These are phyloP conservation scores for Pichia sp. DNA, from an alignment of 1,139 yeast species.

Conservation along the genomic window DNA sequence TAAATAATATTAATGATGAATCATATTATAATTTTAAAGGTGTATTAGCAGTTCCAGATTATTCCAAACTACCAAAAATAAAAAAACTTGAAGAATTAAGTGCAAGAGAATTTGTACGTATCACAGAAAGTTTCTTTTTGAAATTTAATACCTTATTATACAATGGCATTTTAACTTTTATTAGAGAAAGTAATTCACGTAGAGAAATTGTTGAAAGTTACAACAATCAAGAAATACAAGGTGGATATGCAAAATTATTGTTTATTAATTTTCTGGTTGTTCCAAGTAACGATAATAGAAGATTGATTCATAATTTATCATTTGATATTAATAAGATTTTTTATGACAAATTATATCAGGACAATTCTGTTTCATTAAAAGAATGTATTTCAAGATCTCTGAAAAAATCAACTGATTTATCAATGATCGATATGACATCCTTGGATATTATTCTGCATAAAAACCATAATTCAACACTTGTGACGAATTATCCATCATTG, in stretches of 20 bases:
- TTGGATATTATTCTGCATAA: constrained; percentile 9
- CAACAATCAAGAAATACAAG: constrained; percentile 17
- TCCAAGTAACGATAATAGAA: constrained; percentile 21
- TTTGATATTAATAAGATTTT: constrained; percentile 19
- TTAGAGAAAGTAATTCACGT: constrained; percentile 27
- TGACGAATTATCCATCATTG: constrained; percentile 3
- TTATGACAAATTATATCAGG: constrained; percentile 20
- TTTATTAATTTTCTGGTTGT: constrained; percentile 27
- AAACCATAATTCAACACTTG: constrained; percentile 9
- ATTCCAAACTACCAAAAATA: constrained; percentile 29
- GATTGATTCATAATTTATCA: constrained; percentile 20
- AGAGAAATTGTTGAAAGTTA: constrained; percentile 20
- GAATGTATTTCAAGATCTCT: constrained; percentile 9
- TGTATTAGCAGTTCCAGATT: constrained; percentile 29
- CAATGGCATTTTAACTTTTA: constrained; percentile 26
- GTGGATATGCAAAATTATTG: constrained; percentile 26
- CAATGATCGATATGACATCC: constrained; percentile 23
- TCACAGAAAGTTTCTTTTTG: constrained; percentile 23
- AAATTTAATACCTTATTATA: constrained; percentile 23
- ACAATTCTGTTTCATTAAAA: constrained; percentile 10
- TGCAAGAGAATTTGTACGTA: constrained; percentile 22
- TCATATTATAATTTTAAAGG: constrained; percentile 27
- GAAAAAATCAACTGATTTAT: constrained; percentile 9
- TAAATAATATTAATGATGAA: constrained; percentile 10
- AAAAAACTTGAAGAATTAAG: constrained; percentile 23